phyloP scores from a whole-genome alignment of 345 rosid genomes.

The Gossypium australe region DNA sequence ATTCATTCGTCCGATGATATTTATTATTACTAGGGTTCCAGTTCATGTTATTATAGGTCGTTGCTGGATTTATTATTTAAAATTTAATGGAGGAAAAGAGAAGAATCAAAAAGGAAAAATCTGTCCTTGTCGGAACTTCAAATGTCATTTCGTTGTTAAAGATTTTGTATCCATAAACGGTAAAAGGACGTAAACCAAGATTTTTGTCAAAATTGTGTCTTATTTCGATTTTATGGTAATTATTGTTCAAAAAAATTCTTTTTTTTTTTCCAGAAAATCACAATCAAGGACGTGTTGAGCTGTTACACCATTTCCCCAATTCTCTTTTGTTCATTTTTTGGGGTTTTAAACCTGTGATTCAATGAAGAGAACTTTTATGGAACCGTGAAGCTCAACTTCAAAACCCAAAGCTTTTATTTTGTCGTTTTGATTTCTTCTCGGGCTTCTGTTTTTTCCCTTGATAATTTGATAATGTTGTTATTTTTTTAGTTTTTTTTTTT shows the following conservation, averaged over 20 bases:
- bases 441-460: not conserved
- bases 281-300: constrained; percentile 56
- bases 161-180: no score
- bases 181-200: no score
- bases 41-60: no score
- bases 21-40: no score
- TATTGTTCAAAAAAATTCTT: not conserved
- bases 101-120: not conserved
- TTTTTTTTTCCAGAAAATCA: not conserved
- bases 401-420: not conserved
- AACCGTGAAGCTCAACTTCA: not conserved
- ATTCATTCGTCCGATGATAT: not conserved
- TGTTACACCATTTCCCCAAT: constrained; percentile 29
- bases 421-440: not conserved
- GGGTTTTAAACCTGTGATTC: constrained; percentile 17
- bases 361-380: constrained; percentile 21
- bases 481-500: constrained; percentile 20
- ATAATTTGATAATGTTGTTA: constrained; percentile 32
- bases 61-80: no score
- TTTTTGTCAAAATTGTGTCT: not conserved
- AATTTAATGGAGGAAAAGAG: not conserved
- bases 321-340: not conserved
- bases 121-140: not conserved
- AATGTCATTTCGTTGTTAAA: no score
- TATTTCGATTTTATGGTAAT: not conserved